Conservation (phyloP, 805 yeast species). For the Wickerhamiella australiensis region DNA sequence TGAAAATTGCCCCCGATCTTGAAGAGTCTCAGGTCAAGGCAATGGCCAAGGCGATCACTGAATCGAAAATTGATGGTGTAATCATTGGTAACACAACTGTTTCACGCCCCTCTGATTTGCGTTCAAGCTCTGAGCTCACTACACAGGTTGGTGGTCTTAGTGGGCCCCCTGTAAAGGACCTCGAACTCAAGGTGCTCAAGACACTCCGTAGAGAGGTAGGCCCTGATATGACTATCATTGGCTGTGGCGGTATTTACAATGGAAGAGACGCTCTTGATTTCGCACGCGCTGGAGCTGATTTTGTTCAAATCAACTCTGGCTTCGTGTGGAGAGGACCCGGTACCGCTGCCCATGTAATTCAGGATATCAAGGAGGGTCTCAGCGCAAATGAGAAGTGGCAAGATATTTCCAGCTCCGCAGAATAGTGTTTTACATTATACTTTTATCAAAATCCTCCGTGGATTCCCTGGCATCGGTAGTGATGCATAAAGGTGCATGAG, state of each 20-base stretch:
- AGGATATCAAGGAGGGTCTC: conserved; percentile 48
- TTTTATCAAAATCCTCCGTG: too few species aligned
- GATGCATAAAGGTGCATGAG: neutral
- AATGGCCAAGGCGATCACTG: conserved; percentile 68
- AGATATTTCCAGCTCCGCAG: neutral
- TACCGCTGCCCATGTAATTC: conserved; percentile 47
- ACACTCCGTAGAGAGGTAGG: conserved; percentile 65
- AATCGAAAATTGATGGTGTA: conserved; percentile 76
- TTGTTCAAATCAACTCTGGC: conserved; percentile 75
- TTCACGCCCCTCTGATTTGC: conserved; percentile 57
- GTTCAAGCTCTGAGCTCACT: conserved; percentile 36
- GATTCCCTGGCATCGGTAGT: too few species aligned
- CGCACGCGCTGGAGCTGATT: conserved; percentile 89
- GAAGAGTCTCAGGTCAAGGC: conserved; percentile 67
- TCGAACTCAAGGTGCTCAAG: conserved; percentile 57
- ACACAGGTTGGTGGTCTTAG: conserved; percentile 78
- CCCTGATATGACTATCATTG: conserved; percentile 63
- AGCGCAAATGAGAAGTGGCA: conserved; percentile 78
- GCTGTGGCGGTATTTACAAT: conserved; percentile 86
- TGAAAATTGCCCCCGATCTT: conserved; percentile 89
- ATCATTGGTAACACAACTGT: conserved; percentile 87
- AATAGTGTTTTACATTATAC: neutral
- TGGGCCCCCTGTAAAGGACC: conserved; percentile 81
- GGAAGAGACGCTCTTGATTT: conserved; percentile 86
- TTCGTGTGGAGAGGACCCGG: conserved; percentile 93